Base-by-base conservation (phyloP, 2,329 filamentous ascomycete species). In the Fusarium sp. region DNA sequence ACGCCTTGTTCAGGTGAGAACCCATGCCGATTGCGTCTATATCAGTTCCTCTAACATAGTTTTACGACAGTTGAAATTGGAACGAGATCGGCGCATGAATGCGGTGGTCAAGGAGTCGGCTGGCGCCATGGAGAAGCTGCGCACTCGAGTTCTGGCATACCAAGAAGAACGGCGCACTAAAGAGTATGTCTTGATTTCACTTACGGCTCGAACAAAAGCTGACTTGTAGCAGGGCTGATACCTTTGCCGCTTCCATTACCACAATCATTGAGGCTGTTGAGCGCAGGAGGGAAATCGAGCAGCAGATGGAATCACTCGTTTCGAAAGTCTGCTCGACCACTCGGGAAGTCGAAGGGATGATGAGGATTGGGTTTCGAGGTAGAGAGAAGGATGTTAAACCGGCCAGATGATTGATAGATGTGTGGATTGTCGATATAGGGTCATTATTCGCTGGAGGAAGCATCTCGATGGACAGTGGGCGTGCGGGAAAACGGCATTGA, bases 331-430 rank as follows among this genome's bases (percentile, higher is more conserved):
- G 72, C 28, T 38, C 32, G n/a, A 48, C 15, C 7, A 61, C 70
- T 24, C 28, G 48, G 6, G 61, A 69, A 19, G 42, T 74, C 1
- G 75, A 76, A 38, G 64, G 49, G 1, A 72, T 73, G 66, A 73
- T 77, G 63, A 50, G 71, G 55, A 64, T 50, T 6, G 74, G 70
- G 0, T 75, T 73, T 40, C 44, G 49, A 7, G 72, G 70, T 0
- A 66, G 75, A 25, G 67, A 72, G 31, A 45, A 53, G 10, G 72
- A 75, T 15, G 53, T 71, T 3, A 65, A 50, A 22, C 29, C 53
- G 13, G 24, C 12, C 5, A 43, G 24, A 47, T 55, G 22, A 51
- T 10, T 41, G 29, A 11, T 12, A 38, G 5, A 32, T 42, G 22
- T 11, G 28, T 12, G n/a, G 22, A 36, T n/a, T 13, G 28, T 39